Evolutionary conservation across 2,329 filamentous ascomycete genomes (phyloP).

Genomic region (Lomentospora prolificans): DNA sequence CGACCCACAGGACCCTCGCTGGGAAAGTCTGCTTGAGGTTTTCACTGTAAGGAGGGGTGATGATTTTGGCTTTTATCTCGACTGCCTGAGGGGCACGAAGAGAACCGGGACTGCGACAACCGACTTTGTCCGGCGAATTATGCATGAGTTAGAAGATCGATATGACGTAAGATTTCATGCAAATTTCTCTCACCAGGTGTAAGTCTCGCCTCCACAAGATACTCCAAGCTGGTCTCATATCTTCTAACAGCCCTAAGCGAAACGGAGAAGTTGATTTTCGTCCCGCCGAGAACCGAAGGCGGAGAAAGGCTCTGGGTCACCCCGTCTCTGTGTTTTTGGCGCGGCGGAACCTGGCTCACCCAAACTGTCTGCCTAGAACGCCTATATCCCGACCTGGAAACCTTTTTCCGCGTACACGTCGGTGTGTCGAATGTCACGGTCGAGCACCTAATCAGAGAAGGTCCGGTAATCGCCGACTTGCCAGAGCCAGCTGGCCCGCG

Average conservation of each 20-base stretch:
- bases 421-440: not conserved
- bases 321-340: slow-evolving; percentile 7
- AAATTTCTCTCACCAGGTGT: not conserved
- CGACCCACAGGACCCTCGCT: slow-evolving; percentile 1
- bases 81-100: slow-evolving; percentile 2
- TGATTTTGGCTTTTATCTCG: slow-evolving; percentile 6
- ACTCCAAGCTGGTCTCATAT: not conserved
- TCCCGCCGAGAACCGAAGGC: not conserved
- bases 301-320: slow-evolving; percentile 2
- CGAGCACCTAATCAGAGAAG: slow-evolving; percentile 8
- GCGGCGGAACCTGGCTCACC: slow-evolving; percentile 9
- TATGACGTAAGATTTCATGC: not conserved
- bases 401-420: slow-evolving; percentile 6
- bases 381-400: slow-evolving; percentile 7
- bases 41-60: not conserved
- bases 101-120: not conserved
- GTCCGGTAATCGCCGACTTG: not conserved
- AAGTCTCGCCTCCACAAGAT: not conserved
- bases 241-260: not conserved
- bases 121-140: not conserved
- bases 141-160: slow-evolving; percentile 1
- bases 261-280: not conserved
- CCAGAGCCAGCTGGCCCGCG: not conserved
- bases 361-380: slow-evolving; percentile 4
- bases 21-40: not conserved